Evolutionary conservation across 352 stramenopile species (phyloP), one percentile per base, ranked within the genome.

Genomic region (Pythium sp.): DNA sequence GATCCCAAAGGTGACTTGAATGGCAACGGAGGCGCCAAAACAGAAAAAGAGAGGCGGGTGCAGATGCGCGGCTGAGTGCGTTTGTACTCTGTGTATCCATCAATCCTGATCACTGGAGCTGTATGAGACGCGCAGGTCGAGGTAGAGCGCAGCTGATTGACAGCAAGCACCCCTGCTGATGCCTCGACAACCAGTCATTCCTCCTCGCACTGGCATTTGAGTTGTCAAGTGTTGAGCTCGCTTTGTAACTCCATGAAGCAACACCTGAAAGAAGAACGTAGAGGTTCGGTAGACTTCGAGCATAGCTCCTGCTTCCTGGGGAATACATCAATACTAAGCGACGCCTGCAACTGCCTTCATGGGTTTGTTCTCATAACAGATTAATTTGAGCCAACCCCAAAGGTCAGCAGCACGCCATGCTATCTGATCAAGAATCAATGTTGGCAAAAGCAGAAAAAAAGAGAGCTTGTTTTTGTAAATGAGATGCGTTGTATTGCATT

Each of bases 401-500:
- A 46, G 38, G 7, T 5, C 30, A 32, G 18, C 14, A 5, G 12
- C 12, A 46, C 38, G 38, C 5, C 18, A 46, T 18, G 38, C 20
- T 46, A 12, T 46, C 32, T 38, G 32, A 38, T 38, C 32, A 38
- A 8, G 5, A 38, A 1, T 11, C 32, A 38, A 38, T 11, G 32
- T 12, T 38, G 32, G 8, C 32, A 38, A 38, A 38, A 0, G 32
- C 32, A 38, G 9, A 5, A 1, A 1, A 20, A 8, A 18, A 49
- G 41, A 9, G 9, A 46, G 7, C 9, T 7, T 0, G 8, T 51
- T 51, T 14, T 43, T 51, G 43, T 51, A 30, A 55, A 22, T 62
- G 26, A 64, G 58, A 67, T 71, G 64, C 64, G 49, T 32, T 66
- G n/a, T 34, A 59, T 70, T 66, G 58, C 62, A 73, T 73, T 73